These are phyloP conservation scores for Neostapfia colusana DNA, from an alignment of 176 grass and related monocot genomes.

Conservation along the genomic window DNA sequence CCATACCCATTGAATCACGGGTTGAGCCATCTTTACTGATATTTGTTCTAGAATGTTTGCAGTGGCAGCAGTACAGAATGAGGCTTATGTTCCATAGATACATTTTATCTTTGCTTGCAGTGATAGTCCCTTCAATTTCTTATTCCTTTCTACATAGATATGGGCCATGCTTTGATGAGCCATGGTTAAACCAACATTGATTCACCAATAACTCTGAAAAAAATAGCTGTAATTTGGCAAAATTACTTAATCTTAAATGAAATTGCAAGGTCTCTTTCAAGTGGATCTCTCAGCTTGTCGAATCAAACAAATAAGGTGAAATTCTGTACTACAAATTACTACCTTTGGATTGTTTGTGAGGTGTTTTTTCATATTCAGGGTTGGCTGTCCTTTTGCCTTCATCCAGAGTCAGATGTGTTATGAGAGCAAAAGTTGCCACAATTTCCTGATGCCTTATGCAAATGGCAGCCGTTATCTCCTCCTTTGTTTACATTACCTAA, in stretches of 20 bases:
- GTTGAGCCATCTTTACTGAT: background rate
- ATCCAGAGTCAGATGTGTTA: background rate
- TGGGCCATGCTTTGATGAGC: background rate
- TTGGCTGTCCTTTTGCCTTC: background rate
- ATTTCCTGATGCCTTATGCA: background rate
- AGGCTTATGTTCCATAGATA: background rate
- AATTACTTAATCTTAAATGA: background rate
- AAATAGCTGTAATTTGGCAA: background rate
- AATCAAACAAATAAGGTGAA: background rate
- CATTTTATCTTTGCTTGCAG: background rate
- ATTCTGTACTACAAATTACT: background rate
- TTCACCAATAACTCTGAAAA: background rate
- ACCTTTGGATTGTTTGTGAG: background rate
- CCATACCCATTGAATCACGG: background rate
- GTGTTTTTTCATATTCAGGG: background rate
- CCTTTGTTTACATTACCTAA: background rate
- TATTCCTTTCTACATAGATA: no score
- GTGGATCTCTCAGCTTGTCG: background rate
- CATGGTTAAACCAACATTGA: background rate
- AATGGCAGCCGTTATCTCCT: background rate
- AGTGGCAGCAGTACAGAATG: background rate
- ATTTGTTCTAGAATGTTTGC: background rate
- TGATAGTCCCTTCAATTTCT: background rate
- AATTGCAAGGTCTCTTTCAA: conserved; percentile 1
- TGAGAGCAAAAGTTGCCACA: background rate